Evolutionary conservation across 2,329 filamentous ascomycete species (phyloP).

Genomic region (Aspergillus melleus): DNA sequence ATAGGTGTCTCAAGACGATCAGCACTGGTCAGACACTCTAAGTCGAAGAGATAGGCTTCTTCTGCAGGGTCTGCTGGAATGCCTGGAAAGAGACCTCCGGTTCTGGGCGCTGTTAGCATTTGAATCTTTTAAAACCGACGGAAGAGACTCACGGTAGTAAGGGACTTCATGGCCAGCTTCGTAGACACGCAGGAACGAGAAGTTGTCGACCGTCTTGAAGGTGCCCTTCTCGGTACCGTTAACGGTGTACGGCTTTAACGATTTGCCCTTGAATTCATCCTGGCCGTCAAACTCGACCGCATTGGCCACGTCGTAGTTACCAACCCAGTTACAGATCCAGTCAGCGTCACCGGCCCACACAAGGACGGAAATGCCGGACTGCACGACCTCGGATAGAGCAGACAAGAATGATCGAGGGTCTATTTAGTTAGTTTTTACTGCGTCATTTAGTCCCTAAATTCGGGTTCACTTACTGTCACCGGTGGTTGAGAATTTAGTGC

Average conservation of each 20-base stretch:
- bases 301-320: slow-evolving; percentile 50
- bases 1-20: not conserved
- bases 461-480: slow-evolving; percentile 38
- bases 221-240: slow-evolving; percentile 49
- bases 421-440: slow-evolving; percentile 18
- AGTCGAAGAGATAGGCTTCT: slow-evolving; percentile 20
- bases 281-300: slow-evolving; percentile 46
- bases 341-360: slow-evolving; percentile 61
- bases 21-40: slow-evolving; percentile 9
- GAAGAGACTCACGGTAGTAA: slow-evolving; percentile 45
- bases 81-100: slow-evolving; percentile 48
- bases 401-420: slow-evolving; percentile 48
- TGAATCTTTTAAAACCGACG: slow-evolving; percentile 11
- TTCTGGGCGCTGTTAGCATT: slow-evolving; percentile 25
- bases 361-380: slow-evolving; percentile 51
- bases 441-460: not conserved
- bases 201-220: slow-evolving; percentile 53
- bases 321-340: slow-evolving; percentile 61
- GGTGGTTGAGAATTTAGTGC: slow-evolving; percentile 40
- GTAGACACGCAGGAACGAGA: slow-evolving; percentile 53
- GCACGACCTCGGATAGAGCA: slow-evolving; percentile 47
- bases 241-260: slow-evolving; percentile 49
- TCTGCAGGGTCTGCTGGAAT: slow-evolving; percentile 48
- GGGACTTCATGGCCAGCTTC: slow-evolving; percentile 54
- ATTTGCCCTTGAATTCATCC: slow-evolving; percentile 41